Conservation (phyloP, 2,329 filamentous ascomycete species). For the Bipolaris zeicola region DNA sequence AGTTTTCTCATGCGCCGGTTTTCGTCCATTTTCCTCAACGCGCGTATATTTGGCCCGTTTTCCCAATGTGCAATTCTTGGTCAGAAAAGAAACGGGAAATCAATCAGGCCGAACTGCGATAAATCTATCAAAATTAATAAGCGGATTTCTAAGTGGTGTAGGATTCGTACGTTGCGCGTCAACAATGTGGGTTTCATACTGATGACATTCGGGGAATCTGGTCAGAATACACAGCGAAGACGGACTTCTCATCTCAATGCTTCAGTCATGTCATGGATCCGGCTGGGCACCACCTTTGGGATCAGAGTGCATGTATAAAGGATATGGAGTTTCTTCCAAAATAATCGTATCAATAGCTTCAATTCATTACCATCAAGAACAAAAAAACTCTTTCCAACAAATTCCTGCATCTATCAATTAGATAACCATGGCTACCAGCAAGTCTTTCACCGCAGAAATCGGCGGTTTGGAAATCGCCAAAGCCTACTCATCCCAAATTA, state of each 20-base stretch:
- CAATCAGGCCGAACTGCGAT: too few relatives aligned
- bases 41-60: too few relatives aligned
- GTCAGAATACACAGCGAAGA: neutral
- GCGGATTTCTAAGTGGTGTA: too few relatives aligned
- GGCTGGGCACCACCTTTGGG: neutral
- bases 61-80: too few relatives aligned
- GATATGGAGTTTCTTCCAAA: neutral
- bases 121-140: too few relatives aligned
- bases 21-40: too few relatives aligned
- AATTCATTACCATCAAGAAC: neutral
- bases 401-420: neutral
- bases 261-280: neutral
- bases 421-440: neutral
- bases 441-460: conserved; percentile 7
- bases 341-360: neutral
- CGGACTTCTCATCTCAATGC: neutral
- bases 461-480: conserved; percentile 22
- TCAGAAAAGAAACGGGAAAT: too few relatives aligned
- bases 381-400: neutral
- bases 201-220: neutral
- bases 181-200: neutral
- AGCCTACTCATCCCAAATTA: conserved; percentile 17
- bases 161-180: too few relatives aligned
- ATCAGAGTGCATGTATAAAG: neutral
- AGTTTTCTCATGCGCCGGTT: too few relatives aligned